Conservation (phyloP, 306 rosid species). For the Styphnolobium japonicum region DNA sequence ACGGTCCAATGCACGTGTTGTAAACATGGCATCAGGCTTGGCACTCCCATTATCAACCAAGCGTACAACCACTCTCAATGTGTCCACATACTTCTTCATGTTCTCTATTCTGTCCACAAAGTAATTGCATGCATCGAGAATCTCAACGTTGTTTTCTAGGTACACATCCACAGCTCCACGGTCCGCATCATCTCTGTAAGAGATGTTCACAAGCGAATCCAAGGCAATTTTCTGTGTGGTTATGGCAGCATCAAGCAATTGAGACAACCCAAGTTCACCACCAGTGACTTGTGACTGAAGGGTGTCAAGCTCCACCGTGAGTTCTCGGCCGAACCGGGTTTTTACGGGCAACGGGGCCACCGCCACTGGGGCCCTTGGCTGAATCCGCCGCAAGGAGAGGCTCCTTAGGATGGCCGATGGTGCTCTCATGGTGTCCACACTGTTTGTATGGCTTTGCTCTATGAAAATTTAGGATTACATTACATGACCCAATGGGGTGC, state of each 20-base stretch:
- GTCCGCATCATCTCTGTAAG: conserved; percentile 3
- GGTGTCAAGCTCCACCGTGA: conserved; percentile 27
- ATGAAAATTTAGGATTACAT: not conserved
- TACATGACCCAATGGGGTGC: not conserved
- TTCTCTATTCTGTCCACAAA: conserved; percentile 23
- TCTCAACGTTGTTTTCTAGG: conserved; percentile 27
- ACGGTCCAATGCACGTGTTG: conserved; percentile 6
- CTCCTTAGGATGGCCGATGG: conserved; percentile 27
- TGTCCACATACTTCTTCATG: conserved; percentile 14
- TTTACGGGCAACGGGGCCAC: conserved; percentile 27
- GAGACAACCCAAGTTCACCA: conserved; percentile 7
- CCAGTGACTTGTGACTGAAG: not conserved
- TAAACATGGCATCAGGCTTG: not conserved
- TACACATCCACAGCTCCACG: conserved; percentile 23
- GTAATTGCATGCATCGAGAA: conserved; percentile 39
- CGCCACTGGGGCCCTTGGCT: not conserved
- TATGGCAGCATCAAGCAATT: conserved; percentile 37
- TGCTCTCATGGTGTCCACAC: conserved; percentile 11
- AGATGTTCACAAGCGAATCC: not conserved
- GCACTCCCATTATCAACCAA: not conserved
- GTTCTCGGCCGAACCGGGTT: conserved; percentile 18
- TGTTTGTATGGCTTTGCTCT: not conserved
- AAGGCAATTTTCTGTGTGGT: conserved; percentile 35
- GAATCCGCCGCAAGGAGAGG: conserved; percentile 30
- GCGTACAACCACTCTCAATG: conserved; percentile 20